Evolutionary conservation across 371 early-diverging fungal genomes (phyloP).

Genomic region (Thermomucor indicae-seudaticae): DNA sequence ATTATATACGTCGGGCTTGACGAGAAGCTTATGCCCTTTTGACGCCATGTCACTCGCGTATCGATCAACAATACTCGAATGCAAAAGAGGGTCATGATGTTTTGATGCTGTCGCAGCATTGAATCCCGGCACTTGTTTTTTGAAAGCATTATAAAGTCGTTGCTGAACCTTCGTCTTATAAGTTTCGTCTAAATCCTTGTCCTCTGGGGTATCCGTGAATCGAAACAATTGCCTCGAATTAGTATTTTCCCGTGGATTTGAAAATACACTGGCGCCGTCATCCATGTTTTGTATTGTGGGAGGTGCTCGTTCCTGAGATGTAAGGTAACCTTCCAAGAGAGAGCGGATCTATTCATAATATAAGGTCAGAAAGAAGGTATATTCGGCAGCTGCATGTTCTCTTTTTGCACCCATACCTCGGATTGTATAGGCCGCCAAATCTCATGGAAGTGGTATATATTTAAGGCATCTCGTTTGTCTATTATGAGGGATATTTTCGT

Average conservation of each 20-base stretch:
- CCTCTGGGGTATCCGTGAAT: conserved; percentile 33
- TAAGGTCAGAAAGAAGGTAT: neutral
- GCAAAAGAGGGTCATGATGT: conserved; percentile 9
- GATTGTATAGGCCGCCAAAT: conserved; percentile 68
- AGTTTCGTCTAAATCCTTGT: conserved; percentile 21
- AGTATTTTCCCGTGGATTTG: conserved; percentile 24
- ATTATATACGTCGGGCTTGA: conserved; percentile 68
- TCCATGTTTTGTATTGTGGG: conserved; percentile 43
- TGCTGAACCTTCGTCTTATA: conserved; percentile 37
- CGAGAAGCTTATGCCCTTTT: conserved; percentile 64
- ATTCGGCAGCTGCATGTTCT: neutral
- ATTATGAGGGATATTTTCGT: neutral
- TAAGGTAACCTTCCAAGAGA: conserved; percentile 69
- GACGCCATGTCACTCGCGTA: conserved; percentile 61
- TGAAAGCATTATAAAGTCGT: conserved; percentile 22
- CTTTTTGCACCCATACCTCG: conserved; percentile 52
- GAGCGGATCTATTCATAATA: conserved; percentile 50
- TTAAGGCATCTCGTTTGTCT: conserved; percentile 22
- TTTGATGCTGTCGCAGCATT: conserved; percentile 5
- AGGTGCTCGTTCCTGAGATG: conserved; percentile 45
- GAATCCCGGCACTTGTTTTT: conserved; percentile 33
- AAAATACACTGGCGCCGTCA: conserved; percentile 28
- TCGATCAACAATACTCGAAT: conserved; percentile 58
- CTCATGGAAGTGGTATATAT: conserved; percentile 51
- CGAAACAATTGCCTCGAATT: conserved; percentile 39